Conservation (phyloP, 495 filamentous ascomycete species). For the Coniosporium apollinis region DNA sequence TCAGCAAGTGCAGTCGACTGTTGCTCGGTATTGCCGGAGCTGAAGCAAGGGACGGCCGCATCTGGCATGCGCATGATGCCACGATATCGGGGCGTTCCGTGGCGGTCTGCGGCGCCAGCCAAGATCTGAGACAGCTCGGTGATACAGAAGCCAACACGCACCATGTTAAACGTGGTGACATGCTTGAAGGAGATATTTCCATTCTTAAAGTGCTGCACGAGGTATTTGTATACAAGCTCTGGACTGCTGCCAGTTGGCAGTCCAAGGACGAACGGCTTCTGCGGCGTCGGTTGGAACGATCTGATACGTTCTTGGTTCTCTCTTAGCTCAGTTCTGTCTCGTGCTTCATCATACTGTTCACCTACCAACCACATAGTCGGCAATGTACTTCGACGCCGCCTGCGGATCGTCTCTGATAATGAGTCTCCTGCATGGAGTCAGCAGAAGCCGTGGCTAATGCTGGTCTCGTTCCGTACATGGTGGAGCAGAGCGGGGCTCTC, state of each 20-base stretch:
- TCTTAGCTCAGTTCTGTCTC: constrained; percentile 6
- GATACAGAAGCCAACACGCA: too few relatives aligned
- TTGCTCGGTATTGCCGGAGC: too few relatives aligned
- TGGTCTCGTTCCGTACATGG: too few relatives aligned
- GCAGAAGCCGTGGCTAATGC: constrained; percentile 1
- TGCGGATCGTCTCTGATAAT: constrained; percentile 59
- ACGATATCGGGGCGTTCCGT: too few relatives aligned
- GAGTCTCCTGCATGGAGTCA: constrained; percentile 45
- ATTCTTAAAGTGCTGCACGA: constrained; percentile 58
- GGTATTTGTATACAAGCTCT: constrained; percentile 56
- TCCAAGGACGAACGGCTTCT: constrained; percentile 65
- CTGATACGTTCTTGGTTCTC: constrained; percentile 45
- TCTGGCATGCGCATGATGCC: too few relatives aligned
- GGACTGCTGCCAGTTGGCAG: constrained; percentile 72
- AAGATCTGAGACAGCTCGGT: constrained; percentile 1
- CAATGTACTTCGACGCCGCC: constrained; percentile 54
- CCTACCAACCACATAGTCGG: constrained; percentile 67
- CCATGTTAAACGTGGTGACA: constrained; percentile 89
- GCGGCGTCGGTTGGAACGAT: constrained; percentile 48
- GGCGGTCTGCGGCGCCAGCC: background rate
- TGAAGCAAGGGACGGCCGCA: too few relatives aligned
- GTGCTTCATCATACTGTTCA: background rate
- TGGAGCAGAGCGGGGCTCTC: too few relatives aligned
- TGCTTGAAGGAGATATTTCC: constrained; percentile 71
- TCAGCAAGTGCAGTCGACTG: too few relatives aligned